Evolutionary conservation across 208 protist species (phyloP), one percentile per base, ranked within the genome.

Genomic region (Phytomonas francai): DNA sequence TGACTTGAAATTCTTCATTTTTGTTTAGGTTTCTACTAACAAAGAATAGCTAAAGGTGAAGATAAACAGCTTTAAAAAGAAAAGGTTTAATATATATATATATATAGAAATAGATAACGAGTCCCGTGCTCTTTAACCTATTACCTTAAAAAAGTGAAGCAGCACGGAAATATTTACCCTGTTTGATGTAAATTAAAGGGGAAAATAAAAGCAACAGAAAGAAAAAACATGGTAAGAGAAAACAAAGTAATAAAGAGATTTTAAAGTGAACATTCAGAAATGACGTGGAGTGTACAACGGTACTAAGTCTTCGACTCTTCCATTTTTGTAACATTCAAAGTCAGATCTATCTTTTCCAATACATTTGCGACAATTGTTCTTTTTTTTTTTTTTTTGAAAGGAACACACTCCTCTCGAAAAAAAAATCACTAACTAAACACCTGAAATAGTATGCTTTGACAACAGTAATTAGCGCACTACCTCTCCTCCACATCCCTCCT

Each of bases 381-480:
- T 45, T 63, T 63, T 63, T 12, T 63, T 63, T 45, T 45, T 63
- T 63, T 63, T 12, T 63, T 63, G 0, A 19, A n/a, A 63, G 22
- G 12, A 63, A 7, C 19, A 0, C 22, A 32, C n/a, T 25, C 36
- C 2, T 6, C 12, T 5, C 2, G 4, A 58, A 45, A 25, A 25
- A 58, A 22, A 3, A 12, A 63, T n/a, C 6, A 32, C 4, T 63
- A 63, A 63, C 36, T 63, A 51, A 25, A 63, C 36, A 63, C 25
- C 32, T 54, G 11, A 25, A 54, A 54, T 54, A 54, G 45, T 0
- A 1, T 54, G 19, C 19, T 54, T 25, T 54, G 16, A 25, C 19
- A 5, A 54, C 19, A 25, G 19, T 16, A 0, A 25, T 25, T n/a
- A n/a, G n/a, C n/a, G n/a, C n/a, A n/a, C n/a, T n/a, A n/a, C n/a